These are phyloP conservation scores for Cytospora paraplurivora DNA, from an alignment of 2,329 filamentous ascomycete species.

Conservation along the genomic window DNA sequence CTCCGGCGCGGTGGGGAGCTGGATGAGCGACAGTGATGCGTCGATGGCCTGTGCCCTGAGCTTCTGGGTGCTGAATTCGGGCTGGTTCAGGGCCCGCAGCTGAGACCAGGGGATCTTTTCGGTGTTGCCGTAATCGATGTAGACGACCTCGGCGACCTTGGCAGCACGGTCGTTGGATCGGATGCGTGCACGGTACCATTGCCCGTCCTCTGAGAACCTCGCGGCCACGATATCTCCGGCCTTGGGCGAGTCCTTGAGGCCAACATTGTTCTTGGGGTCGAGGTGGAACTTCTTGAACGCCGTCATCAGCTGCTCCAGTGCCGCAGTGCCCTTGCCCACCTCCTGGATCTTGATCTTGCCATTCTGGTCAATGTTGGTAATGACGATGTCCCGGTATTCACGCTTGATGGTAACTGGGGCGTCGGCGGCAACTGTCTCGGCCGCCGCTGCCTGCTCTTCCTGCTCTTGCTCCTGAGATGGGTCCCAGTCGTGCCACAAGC, in stretches of 20 bases:
- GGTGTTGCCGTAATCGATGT: conserved; percentile 95
- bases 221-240: conserved; percentile 89
- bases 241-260: conserved; percentile 78
- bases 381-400: conserved; percentile 91
- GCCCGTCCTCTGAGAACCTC: conserved; percentile 83
- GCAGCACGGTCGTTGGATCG: conserved; percentile 89
- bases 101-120: conserved; percentile 84
- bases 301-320: conserved; percentile 84
- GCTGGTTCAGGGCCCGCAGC: conserved; percentile 77
- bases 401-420: conserved; percentile 65
- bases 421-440: conserved; percentile 54
- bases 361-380: conserved; percentile 84
- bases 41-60: conserved; percentile 87
- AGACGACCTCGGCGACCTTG: conserved; percentile 87
- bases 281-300: conserved; percentile 91
- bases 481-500: conserved; percentile 92
- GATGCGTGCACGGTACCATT: conserved; percentile 93
- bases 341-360: conserved; percentile 89
- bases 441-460: conserved; percentile 54
- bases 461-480: conserved; percentile 78
- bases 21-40: conserved; percentile 83
- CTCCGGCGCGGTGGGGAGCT: conserved; percentile 79
- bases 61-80: conserved; percentile 78
- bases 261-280: conserved; percentile 75
- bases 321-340: conserved; percentile 81